A percentile compares a stretch with the other conserved stretches of the same genome.
These are phyloP conservation scores for Dendryphion nanum DNA, from an alignment of 2,329 filamentous ascomycete species.

Conservation along the genomic window DNA sequence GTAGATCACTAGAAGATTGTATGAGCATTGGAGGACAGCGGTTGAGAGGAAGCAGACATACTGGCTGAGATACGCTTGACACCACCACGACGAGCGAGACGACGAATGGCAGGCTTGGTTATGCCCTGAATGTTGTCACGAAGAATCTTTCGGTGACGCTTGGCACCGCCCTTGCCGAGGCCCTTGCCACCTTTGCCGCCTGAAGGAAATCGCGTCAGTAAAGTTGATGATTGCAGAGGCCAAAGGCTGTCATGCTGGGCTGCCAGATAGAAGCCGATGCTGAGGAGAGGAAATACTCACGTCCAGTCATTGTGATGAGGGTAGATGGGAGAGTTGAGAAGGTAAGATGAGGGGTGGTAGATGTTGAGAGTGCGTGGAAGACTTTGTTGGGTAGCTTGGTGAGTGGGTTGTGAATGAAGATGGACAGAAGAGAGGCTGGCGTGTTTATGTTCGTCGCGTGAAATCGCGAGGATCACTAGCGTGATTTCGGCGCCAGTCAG, in stretches of 20 bases:
- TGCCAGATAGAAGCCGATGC: no score
- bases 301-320: slow-evolving; percentile 52
- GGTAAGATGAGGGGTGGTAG: slow-evolving; percentile 17
- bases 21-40: not conserved
- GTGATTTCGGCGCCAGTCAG: no score
- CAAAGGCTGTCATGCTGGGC: slow-evolving; percentile 3
- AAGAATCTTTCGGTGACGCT: slow-evolving; percentile 99
- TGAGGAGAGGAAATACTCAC: slow-evolving; percentile 38
- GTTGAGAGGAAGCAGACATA: slow-evolving; percentile 1
- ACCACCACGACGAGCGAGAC: slow-evolving; percentile 98
- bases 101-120: slow-evolving; percentile 96
- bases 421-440: slow-evolving; percentile 24
- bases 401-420: not conserved
- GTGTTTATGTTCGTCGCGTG: no score
- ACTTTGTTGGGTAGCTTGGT: not conserved
- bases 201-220: slow-evolving; percentile 54
- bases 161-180: slow-evolving; percentile 96
- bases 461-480: no score
- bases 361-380: slow-evolving; percentile 1
- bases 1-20: slow-evolving; percentile 60
- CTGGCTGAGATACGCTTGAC: slow-evolving; percentile 99
- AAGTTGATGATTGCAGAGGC: slow-evolving; percentile 8
- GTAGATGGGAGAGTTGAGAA: slow-evolving; percentile 12
- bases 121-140: slow-evolving; percentile 99
- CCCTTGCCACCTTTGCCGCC: slow-evolving; percentile 96